Conservation (phyloP, 352 stramenopile species). For the Hyaloperonospora arabidopsidis region DNA sequence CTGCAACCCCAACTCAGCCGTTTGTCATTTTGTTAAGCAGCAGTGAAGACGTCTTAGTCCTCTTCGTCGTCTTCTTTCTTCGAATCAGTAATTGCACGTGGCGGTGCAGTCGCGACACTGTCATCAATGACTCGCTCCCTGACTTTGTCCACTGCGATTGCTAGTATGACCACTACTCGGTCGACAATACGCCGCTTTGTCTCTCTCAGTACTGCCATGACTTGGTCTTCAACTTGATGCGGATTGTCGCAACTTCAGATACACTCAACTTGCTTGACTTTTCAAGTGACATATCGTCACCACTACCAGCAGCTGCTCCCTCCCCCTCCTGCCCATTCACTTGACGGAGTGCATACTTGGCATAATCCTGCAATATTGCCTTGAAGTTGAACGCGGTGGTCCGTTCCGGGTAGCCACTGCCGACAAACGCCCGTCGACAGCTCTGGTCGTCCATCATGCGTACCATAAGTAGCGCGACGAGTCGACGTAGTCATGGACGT, state of each 20-base stretch:
- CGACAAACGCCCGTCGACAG: constrained; percentile 65
- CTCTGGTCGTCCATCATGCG: constrained; percentile 73
- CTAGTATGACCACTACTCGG: constrained; percentile 20
- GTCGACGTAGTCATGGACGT: constrained; percentile 81
- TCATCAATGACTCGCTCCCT: constrained; percentile 18
- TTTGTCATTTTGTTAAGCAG: constrained; percentile 25
- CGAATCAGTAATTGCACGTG: constrained; percentile 19
- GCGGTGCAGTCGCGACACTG: constrained; percentile 13
- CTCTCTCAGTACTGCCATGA: constrained; percentile 17
- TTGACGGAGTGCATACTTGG: constrained; percentile 67
- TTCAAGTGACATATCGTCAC: constrained; percentile 4
- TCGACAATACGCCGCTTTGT: constrained; percentile 18
- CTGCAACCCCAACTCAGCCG: too few species aligned
- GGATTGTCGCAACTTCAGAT: constrained; percentile 60
- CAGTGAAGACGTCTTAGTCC: constrained; percentile 83
- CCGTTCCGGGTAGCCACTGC: constrained; percentile 73
- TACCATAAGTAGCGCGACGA: constrained; percentile 84
- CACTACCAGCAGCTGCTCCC: background rate
- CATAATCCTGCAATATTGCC: constrained; percentile 74
- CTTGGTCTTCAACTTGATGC: constrained; percentile 66
- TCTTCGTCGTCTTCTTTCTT: constrained; percentile 38
- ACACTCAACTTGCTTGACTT: constrained; percentile 52
- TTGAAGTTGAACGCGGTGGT: constrained; percentile 82
- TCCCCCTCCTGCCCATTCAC: constrained; percentile 34
- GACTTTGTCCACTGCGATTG: too few species aligned